Base-by-base conservation (phyloP, 1,284 basidiomycete species). In the Hypsizygus ulmarius region DNA sequence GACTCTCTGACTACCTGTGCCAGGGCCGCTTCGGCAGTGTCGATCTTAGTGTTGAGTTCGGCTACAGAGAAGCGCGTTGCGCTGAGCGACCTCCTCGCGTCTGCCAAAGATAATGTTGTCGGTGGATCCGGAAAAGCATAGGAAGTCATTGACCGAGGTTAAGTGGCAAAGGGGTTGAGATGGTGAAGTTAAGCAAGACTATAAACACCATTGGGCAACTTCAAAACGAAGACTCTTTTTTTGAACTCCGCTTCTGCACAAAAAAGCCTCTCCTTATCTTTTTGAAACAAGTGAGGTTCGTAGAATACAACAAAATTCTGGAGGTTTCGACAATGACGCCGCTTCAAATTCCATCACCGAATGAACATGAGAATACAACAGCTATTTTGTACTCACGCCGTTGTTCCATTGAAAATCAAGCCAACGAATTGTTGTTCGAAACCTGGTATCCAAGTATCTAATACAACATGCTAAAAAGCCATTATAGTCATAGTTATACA, bases 1-100 rank as follows among this genome's bases (percentile, higher is more conserved):
- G 75, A 74, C 47, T 84, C 80, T 10, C 69, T 64, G 38, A 87
- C 70, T 55, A 84, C 71, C 63, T 77, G 71, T 1, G 78, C 73
- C 39, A 87, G 77, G 36, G 72, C 67, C 14, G 69, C 65, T 57
- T 85, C 78, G 15, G 76, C 81, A 1, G 63, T 52, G 15, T 60
- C 54, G 51, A 80, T 78, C 56, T 68, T 69, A 4, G 62, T 49
- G 32, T 64, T 55, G 33, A 79, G 62, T 4, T 60, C 60, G 3
- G 54, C 45, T 43, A 74, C 65, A 21, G 67, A 64, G 16, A 51
- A 52, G 37, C 63, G 65, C 9, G 71, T 71, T 0, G 51, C 33
- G 30, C 66, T 53, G 37, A 81, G 74, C 0, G 62, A 54, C 12
- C 59, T 54, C 29, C 76, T 75, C 16, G 84, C 83, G 33, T 72